These are phyloP conservation scores for Solanum etuberosum DNA, from an alignment of 257 asterid genomes.

Conservation along the genomic window DNA sequence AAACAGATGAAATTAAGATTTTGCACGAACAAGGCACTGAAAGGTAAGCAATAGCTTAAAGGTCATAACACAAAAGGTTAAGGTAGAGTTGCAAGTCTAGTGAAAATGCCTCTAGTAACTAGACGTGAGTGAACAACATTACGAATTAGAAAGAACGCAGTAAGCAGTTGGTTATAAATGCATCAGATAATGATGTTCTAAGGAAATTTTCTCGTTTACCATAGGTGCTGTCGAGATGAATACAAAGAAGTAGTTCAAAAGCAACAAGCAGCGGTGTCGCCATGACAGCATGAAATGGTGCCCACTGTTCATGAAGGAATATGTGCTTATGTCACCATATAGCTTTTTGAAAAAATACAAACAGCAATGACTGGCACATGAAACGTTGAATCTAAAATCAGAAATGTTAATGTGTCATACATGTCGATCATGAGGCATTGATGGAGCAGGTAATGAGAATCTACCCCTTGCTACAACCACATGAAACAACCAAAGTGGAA, in stretches of 20 bases:
- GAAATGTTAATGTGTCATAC: constrained; percentile 33
- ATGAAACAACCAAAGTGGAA: constrained; percentile 93
- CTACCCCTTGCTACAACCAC: constrained; percentile 92
- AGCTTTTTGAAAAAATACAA: neutral
- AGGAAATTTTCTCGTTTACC: constrained; percentile 36
- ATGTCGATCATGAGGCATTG: constrained; percentile 84
- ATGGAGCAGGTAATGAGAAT: constrained; percentile 97
- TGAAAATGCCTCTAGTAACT: neutral
- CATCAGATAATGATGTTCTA: neutral
- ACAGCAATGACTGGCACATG: neutral
- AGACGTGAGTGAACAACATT: neutral
- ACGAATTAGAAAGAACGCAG: neutral
- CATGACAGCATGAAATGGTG: constrained; percentile 80
- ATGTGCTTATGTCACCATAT: constrained; percentile 5
- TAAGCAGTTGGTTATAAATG: neutral
- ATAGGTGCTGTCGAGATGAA: constrained; percentile 52
- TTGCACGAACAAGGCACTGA: neutral
- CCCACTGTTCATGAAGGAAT: constrained; percentile 66
- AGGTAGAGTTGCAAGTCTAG: neutral
- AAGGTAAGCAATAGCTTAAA: neutral
- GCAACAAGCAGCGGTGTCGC: constrained; percentile 88
- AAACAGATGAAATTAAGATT: neutral
- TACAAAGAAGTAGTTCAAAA: constrained; percentile 87
- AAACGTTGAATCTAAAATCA: neutral
- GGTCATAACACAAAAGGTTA: neutral